Percentiles rank a stretch among this genome's conserved stretches.
Evolutionary conservation across 2,329 filamentous ascomycete genomes (phyloP).

Genomic region (Monosporascus sp.): DNA sequence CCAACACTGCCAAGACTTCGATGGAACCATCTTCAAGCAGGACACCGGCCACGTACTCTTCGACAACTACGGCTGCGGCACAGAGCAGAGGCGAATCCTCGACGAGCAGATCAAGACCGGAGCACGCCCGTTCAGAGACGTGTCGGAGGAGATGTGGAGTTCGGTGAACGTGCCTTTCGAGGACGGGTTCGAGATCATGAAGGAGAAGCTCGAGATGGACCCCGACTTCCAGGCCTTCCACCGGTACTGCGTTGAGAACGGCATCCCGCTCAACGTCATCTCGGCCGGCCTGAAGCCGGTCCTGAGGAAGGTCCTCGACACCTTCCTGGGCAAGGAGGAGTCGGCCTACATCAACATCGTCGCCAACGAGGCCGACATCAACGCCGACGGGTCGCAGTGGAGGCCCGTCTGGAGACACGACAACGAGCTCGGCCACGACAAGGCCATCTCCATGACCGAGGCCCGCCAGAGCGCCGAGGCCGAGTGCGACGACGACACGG

Average conservation of each 20-base stretch:
- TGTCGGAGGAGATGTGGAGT: conserved; percentile 68
- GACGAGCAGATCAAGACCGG: conserved; percentile 61
- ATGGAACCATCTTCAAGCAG: conserved; percentile 68
- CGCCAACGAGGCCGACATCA: conserved; percentile 60
- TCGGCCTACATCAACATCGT: conserved; percentile 59
- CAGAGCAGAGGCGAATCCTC: conserved; percentile 46
- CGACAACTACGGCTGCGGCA: conserved; percentile 59
- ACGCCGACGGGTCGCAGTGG: conserved; percentile 52
- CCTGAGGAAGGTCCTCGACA: conserved; percentile 54
- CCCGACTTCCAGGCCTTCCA: conserved; percentile 59
- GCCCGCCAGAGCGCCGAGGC: conserved; percentile 49
- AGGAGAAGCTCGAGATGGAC: conserved; percentile 57
- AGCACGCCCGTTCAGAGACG: conserved; percentile 61
- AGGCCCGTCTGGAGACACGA: conserved; percentile 64
- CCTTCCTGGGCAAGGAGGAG: conserved; percentile 57
- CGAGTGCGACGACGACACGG: conserved; percentile 51
- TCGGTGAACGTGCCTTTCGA: conserved; percentile 62
- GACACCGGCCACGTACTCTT: conserved; percentile 66
- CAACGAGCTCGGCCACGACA: conserved; percentile 60
- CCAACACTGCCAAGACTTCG: conserved; percentile 50
- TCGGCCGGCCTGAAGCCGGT: conserved; percentile 63
- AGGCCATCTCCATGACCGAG: conserved; percentile 58
- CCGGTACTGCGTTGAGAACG: conserved; percentile 55
- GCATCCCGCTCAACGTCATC: conserved; percentile 65
- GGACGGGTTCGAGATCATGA: conserved; percentile 61